Conservation (phyloP, 1,284 basidiomycete genomes). For the Irpex sp. region DNA sequence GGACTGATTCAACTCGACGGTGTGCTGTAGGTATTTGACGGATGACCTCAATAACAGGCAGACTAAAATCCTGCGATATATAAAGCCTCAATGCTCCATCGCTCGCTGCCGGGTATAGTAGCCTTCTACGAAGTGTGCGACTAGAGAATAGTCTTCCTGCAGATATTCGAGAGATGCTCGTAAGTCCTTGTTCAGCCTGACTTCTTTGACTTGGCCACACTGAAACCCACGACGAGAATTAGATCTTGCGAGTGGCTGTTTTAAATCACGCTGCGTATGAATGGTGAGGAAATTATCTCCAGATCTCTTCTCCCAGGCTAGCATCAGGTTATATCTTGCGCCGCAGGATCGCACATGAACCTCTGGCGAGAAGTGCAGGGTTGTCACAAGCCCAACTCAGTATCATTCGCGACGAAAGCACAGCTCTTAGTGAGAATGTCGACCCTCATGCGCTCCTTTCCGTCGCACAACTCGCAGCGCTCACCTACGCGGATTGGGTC, state of each 20-base stretch:
- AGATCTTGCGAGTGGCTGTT: conserved; percentile 53
- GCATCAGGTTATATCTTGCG: too few relatives aligned
- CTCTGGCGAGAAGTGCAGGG: conserved; percentile 39
- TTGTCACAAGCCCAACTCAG: conserved; percentile 44
- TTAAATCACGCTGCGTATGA: conserved; percentile 49
- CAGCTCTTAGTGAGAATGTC: conserved; percentile 29
- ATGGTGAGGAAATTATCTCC: conserved; percentile 19
- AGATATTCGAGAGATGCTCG: conserved; percentile 50
- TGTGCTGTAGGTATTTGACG: conserved; percentile 5
- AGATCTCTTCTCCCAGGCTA: too few relatives aligned
- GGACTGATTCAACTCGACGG: conserved; percentile 12
- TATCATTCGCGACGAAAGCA: conserved; percentile 39
- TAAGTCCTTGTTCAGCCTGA: conserved; percentile 19
- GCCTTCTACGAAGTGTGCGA: conserved; percentile 44
- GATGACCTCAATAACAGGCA: neutral
- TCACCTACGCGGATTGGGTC: conserved; percentile 46
- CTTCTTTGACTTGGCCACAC: too few relatives aligned
- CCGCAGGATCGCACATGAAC: conserved; percentile 48
- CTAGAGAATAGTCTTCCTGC: conserved; percentile 43
- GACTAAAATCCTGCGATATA: neutral
- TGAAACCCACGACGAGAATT: neutral
- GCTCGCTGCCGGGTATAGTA: conserved; percentile 8
- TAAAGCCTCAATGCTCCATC: conserved; percentile 10
- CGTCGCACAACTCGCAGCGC: conserved; percentile 38
- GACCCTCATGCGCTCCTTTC: conserved; percentile 29